Percentiles rank a stretch among this genome's conserved stretches.
Conservation (phyloP, 352 stramenopile genomes). For the Stramenopiles sp. region DNA sequence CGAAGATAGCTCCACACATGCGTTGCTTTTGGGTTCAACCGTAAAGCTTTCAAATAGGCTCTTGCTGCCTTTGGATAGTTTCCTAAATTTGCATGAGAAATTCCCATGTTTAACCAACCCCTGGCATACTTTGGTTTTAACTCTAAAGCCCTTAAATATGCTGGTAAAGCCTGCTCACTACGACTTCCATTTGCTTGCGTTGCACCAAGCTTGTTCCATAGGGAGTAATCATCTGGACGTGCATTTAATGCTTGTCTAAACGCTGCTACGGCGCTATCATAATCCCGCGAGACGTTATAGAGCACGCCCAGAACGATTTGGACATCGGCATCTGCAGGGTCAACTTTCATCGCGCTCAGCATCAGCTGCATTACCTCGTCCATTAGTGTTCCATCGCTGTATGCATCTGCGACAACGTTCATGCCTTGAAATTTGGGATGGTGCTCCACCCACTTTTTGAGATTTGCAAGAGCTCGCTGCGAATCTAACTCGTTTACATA, state of each 20-base stretch:
- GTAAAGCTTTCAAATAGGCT: slow-evolving; percentile 87
- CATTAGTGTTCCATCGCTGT: slow-evolving; percentile 65
- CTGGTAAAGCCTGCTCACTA: slow-evolving; percentile 70
- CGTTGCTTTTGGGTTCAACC: slow-evolving; percentile 73
- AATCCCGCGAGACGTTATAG: slow-evolving; percentile 91
- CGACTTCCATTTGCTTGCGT: slow-evolving; percentile 83
- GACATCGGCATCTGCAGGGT: slow-evolving; percentile 31
- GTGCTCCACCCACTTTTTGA: slow-evolving; percentile 85
- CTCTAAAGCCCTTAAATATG: slow-evolving; percentile 73
- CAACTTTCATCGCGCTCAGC: slow-evolving; percentile 45
- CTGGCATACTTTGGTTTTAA: slow-evolving; percentile 88
- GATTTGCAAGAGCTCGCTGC: slow-evolving; percentile 63
- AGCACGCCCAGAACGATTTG: slow-evolving; percentile 80
- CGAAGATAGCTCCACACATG: slow-evolving; percentile 97
- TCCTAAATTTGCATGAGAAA: slow-evolving; percentile 82
- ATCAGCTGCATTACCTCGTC: slow-evolving; percentile 80
- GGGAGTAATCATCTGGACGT: slow-evolving; percentile 70
- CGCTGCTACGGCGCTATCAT: slow-evolving; percentile 62
- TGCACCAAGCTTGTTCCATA: slow-evolving; percentile 95
- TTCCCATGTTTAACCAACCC: slow-evolving; percentile 91
- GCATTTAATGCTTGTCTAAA: slow-evolving; percentile 59
- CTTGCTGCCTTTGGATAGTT: slow-evolving; percentile 83
- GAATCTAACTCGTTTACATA: slow-evolving; percentile 91
- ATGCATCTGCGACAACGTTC: slow-evolving; percentile 41
- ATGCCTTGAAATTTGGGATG: slow-evolving; percentile 89